A percentile compares a stretch with the other conserved stretches of the same genome.
These are phyloP conservation scores for Trichoderma asperellum DNA, from an alignment of 2,329 filamentous ascomycete genomes.

Conservation along the genomic window DNA sequence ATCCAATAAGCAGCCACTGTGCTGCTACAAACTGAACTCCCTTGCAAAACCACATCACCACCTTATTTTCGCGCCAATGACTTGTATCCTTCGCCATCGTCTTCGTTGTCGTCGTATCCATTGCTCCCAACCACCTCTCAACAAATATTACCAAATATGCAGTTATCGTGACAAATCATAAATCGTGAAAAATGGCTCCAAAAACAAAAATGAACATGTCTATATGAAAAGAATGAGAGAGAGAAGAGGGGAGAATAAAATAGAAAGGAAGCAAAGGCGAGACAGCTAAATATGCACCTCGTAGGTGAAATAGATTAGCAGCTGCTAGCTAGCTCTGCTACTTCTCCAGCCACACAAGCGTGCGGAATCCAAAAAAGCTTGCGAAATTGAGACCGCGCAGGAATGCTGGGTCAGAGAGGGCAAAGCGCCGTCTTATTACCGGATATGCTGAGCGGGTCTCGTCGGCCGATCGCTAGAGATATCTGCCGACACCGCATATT, in stretches of 20 bases:
- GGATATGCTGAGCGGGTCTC: constrained; percentile 12
- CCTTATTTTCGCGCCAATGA: constrained; percentile 1
- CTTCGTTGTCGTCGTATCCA: background rate
- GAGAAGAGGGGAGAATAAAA: background rate
- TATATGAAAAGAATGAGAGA: background rate
- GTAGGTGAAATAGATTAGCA: background rate
- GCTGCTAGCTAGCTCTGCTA: background rate
- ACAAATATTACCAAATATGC: background rate
- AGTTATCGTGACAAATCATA: background rate
- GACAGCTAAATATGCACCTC: background rate
- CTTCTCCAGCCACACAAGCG: background rate
- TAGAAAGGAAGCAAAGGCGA: background rate
- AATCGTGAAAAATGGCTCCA: background rate
- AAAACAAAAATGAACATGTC: background rate
- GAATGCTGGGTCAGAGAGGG: constrained; percentile 7
- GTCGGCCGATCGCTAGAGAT: constrained; percentile 23
- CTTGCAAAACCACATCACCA: background rate
- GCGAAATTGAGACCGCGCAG: constrained; percentile 12
- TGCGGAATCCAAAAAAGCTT: background rate
- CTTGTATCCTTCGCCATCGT: background rate
- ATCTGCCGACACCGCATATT: constrained; percentile 17
- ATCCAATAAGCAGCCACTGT: constrained; percentile 69
- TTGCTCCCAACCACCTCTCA: background rate
- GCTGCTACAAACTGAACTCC: constrained; percentile 47
- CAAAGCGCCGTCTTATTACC: constrained; percentile 25